Evolutionary conservation across 1,284 basidiomycete species (phyloP).

Genomic region (Trichosporon coremiiforme): DNA sequence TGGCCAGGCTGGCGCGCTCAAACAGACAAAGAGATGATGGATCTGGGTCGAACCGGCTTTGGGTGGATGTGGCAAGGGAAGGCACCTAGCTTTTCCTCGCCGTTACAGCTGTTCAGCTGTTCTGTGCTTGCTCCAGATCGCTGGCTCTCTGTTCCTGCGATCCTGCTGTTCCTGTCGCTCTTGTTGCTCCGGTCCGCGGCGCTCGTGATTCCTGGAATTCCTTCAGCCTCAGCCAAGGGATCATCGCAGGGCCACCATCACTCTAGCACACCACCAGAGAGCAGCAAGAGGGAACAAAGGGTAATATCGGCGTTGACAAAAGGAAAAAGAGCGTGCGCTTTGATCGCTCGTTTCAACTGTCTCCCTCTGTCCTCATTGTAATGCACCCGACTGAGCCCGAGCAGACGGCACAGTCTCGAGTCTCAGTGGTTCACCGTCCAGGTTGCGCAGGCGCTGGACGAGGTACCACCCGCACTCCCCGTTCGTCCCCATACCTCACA

Average conservation of each 20-base stretch:
- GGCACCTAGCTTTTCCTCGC: not conserved
- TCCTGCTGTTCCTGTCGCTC: not conserved
- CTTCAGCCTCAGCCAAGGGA: slow-evolving; percentile 4
- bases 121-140: not conserved
- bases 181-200: slow-evolving; percentile 12
- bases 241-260: not conserved
- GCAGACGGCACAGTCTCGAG: not conserved
- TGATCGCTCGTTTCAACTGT: slow-evolving; percentile 16
- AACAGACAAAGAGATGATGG: not conserved
- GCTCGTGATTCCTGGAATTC: not conserved
- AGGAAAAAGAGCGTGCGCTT: not conserved
- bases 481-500: slow-evolving; percentile 6
- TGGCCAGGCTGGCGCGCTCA: not conserved
- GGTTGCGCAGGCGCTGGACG: not conserved
- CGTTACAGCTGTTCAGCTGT: no score
- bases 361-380: not conserved
- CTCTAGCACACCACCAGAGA: not conserved
- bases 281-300: not conserved
- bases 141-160: no score
- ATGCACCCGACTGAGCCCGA: slow-evolving; percentile 16
- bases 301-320: slow-evolving; percentile 11
- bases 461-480: not conserved
- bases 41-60: not conserved
- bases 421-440: not conserved
- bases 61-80: not conserved